Evolutionary conservation across 2,329 filamentous ascomycete species (phyloP).

Genomic region (Xylaria sp.): DNA sequence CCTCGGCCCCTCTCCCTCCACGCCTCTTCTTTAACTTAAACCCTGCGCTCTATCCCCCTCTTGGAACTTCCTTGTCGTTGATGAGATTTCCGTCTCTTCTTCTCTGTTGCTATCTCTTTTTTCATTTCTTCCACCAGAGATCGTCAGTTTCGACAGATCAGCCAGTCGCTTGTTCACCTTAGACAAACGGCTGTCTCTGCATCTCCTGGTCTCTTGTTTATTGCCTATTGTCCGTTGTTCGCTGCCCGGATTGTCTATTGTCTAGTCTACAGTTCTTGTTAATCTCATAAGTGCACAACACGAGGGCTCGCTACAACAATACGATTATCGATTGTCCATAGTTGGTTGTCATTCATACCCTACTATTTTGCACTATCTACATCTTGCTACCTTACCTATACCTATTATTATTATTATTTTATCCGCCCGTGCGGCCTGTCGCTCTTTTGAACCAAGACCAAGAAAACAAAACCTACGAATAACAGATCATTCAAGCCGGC

Average conservation of each 20-base stretch:
- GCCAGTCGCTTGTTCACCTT: slow-evolving; percentile 16
- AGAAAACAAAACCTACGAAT: background rate
- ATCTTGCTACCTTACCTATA: background rate
- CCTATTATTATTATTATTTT: background rate
- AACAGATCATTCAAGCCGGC: slow-evolving; percentile 1
- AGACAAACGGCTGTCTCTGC: background rate
- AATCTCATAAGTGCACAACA: background rate
- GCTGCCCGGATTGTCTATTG: background rate
- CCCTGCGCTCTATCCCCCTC: background rate
- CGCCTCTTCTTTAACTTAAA: slow-evolving; percentile 16
- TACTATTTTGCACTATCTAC: background rate
- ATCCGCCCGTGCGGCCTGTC: slow-evolving; percentile 18
- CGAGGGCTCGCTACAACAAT: background rate
- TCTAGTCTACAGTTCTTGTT: slow-evolving; percentile 9
- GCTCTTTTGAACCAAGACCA: slow-evolving; percentile 17
- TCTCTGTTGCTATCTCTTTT: slow-evolving; percentile 2
- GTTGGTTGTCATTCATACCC: background rate
- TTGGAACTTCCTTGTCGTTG: background rate
- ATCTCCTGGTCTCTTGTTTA: background rate
- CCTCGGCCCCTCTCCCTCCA: slow-evolving; percentile 6
- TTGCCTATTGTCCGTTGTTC: background rate
- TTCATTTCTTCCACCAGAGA: slow-evolving; percentile 11
- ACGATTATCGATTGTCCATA: background rate
- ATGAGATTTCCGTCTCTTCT: slow-evolving; percentile 4
- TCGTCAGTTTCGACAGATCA: slow-evolving; percentile 19